Conservation (phyloP, 257 asterid genomes). For the Penstemon newberryi region DNA sequence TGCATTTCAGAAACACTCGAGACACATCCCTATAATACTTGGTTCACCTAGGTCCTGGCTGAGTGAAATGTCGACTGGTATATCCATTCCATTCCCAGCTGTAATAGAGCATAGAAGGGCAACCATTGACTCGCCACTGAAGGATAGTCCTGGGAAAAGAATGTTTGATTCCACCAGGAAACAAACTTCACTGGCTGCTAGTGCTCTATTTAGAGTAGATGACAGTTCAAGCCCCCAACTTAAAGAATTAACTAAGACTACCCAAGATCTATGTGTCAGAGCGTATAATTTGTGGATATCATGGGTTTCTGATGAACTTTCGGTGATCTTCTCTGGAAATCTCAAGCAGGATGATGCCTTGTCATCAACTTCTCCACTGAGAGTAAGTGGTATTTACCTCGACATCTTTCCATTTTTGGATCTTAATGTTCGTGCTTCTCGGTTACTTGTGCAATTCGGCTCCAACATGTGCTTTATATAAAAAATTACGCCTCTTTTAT, state of each 20-base stretch:
- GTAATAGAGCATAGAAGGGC: conserved; percentile 44
- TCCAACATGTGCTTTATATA: conserved; percentile 21
- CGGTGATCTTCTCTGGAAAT: conserved; percentile 54
- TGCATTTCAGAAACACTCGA: conserved; percentile 93
- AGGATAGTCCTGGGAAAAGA: conserved; percentile 64
- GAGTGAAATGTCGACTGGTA: conserved; percentile 44
- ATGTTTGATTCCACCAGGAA: conserved; percentile 64
- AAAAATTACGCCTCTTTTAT: neutral
- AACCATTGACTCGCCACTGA: conserved; percentile 45
- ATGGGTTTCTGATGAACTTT: conserved; percentile 84
- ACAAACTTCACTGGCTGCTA: conserved; percentile 57
- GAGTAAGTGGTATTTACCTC: conserved; percentile 55
- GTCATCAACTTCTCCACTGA: conserved; percentile 68
- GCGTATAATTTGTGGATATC: conserved; percentile 92
- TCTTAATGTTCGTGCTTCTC: conserved; percentile 8
- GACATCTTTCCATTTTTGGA: neutral
- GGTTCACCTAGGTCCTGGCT: conserved; percentile 98
- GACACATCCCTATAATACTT: conserved; percentile 79
- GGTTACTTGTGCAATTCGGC: conserved; percentile 7
- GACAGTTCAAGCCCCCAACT: conserved; percentile 84
- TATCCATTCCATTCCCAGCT: conserved; percentile 39
- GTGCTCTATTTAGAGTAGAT: conserved; percentile 77
- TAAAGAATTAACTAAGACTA: conserved; percentile 68
- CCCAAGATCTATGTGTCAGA: conserved; percentile 73
- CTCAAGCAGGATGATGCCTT: conserved; percentile 78